A percentile compares a stretch with the other conserved stretches of the same genome.
phyloP scores from a whole-genome alignment of 140 eudicot genomes.

The Ambrosia hybrid region DNA sequence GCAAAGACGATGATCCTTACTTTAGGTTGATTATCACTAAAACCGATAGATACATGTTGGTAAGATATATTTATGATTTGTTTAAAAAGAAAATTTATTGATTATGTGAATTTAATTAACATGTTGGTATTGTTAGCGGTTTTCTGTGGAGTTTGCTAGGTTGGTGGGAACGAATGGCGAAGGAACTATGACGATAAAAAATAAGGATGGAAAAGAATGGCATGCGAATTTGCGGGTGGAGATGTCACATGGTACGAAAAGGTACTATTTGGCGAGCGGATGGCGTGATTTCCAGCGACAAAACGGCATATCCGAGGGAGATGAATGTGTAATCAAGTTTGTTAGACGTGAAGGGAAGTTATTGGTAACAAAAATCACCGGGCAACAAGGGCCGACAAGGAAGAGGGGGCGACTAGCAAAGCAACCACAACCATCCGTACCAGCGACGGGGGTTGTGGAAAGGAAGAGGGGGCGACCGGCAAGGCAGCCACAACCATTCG shows the following conservation, averaged over 20 bases:
- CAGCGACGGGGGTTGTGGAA: too few species aligned
- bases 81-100: background rate
- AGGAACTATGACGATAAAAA: slow-evolving; percentile 6
- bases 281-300: slow-evolving; percentile 14
- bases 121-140: slow-evolving; percentile 15
- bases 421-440: too few species aligned
- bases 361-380: too few species aligned
- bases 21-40: background rate
- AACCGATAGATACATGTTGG: background rate
- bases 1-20: slow-evolving; percentile 9
- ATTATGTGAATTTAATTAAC: background rate
- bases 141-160: slow-evolving; percentile 6
- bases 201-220: slow-evolving; percentile 18
- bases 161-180: slow-evolving; percentile 10
- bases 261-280: background rate
- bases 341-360: background rate
- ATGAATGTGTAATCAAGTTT: slow-evolving; percentile 26
- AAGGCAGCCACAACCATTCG: too few species aligned
- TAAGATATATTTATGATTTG: background rate
- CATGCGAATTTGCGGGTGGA: background rate
- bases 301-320: slow-evolving; percentile 24
- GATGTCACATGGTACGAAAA: background rate
- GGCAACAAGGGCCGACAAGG: too few species aligned
- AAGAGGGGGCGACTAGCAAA: too few species aligned
- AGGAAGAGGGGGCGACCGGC: too few species aligned